phyloP scores from a whole-genome alignment of 2,329 filamentous ascomycete species.

The Fusarium ramigenum region DNA sequence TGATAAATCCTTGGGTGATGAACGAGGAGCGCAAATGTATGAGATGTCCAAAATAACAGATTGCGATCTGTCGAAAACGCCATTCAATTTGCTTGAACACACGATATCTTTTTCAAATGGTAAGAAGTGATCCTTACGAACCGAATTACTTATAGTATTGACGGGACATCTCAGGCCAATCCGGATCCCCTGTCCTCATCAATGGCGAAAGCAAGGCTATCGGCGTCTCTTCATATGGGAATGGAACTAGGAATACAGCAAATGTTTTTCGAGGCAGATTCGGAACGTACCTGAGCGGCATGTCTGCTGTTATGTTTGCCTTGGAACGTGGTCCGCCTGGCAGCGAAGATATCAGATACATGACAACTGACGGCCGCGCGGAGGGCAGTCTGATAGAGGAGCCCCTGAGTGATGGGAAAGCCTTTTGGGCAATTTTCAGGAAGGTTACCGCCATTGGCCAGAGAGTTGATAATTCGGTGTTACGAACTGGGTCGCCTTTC shows the following conservation, averaged over 20 bases:
- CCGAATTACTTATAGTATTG: accelerated
- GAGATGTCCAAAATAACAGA: background rate
- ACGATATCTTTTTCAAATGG: background rate
- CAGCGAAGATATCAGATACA: background rate
- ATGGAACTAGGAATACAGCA: background rate
- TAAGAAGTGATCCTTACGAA: accelerated
- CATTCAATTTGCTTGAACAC: background rate
- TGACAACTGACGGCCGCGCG: accelerated
- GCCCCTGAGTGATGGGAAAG: background rate
- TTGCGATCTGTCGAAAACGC: background rate
- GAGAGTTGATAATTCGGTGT: background rate
- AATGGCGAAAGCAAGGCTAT: background rate
- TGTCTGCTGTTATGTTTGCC: background rate
- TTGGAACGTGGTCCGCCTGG: background rate
- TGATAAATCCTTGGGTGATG: background rate
- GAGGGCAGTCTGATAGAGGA: background rate
- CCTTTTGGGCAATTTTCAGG: background rate
- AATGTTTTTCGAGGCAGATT: background rate
- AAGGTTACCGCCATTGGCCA: background rate
- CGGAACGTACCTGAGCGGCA: background rate
- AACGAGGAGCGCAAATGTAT: background rate
- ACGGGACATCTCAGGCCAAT: background rate
- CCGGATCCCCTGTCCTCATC: background rate
- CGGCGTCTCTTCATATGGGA: background rate
- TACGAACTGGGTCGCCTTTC: background rate